These are phyloP conservation scores for Carex scoparia DNA, from an alignment of 176 grass and related monocot species.

Conservation along the genomic window DNA sequence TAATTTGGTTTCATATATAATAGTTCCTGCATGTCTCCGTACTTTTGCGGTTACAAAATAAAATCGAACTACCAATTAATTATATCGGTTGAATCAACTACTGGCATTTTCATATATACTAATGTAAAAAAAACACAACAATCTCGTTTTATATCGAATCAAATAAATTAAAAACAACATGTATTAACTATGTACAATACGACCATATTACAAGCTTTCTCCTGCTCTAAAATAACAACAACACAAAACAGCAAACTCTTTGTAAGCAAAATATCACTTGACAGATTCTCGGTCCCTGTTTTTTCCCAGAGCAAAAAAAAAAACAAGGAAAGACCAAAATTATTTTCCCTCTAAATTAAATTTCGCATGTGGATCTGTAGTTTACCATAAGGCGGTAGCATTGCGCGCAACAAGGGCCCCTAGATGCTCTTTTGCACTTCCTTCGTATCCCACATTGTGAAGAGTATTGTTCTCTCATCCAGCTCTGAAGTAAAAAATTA, in stretches of 20 bases:
- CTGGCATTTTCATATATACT: neutral
- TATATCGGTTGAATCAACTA: neutral
- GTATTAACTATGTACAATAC: constrained; percentile 21
- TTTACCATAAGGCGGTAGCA: neutral
- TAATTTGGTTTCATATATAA: too few species aligned
- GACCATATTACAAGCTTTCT: neutral
- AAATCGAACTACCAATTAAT: neutral
- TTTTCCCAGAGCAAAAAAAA: neutral
- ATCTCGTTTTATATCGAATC: neutral
- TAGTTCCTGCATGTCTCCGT: neutral
- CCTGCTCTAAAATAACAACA: neutral
- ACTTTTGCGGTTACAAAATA: neutral
- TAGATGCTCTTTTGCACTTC: neutral
- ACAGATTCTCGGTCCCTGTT: neutral
- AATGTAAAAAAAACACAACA: neutral
- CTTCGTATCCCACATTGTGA: neutral
- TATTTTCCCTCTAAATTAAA: neutral
- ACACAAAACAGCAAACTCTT: neutral
- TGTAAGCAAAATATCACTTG: constrained; percentile 18
- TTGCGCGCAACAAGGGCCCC: neutral
- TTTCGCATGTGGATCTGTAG: neutral
- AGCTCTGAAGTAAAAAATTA: constrained; percentile 9
- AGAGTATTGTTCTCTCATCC: neutral
- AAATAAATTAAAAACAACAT: constrained; percentile 16
- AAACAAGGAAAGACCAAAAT: neutral